Base-by-base conservation (phyloP, 2,329 filamentous ascomycete species). In the Herpotrichia juniperi region DNA sequence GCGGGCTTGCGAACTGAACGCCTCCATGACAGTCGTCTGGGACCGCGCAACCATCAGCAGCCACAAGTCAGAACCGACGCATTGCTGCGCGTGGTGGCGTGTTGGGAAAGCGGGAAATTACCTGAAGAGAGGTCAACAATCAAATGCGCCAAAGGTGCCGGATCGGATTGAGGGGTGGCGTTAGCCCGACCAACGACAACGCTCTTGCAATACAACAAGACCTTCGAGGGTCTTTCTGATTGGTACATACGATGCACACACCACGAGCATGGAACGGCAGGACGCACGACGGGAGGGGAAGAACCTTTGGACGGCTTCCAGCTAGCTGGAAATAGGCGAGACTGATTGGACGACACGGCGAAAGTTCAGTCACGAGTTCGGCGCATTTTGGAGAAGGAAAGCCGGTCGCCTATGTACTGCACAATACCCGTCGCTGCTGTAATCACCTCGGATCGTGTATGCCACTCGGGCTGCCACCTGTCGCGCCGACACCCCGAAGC, bases 251-350 rank as follows among this genome's bases (percentile, higher is more conserved):
- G 44, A 35, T 46, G 25, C 48, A 45, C 40, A 47, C 42, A 22
- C 51, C 54, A 54, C 51, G 54, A 53, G 51, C 43, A 46, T 51
- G 54, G 51, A 43, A 53, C 46, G 34, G 30, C 35, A 48, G 28
- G 54, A 17, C 30, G 24, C 11, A 46, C 46, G 30, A 45, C 26
- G 30, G 49, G 21, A 25, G 37, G 42, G 42, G 44, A 12, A 14
- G 19, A 37, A 37, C 34, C 34, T 24, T 24, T 16, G 28, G 43
- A 32, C 30, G 21, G 43, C 43, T 32, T 34, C 24, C 31, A 39
- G 42, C 43, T 40, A 51, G 25, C n/a, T 21, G 34, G 26, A 19
- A 24, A 17, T 25, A 25, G 26, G 39, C 39, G 40, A 16, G 40
- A 5, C 5, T 28, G 14, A 30, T 16, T 21, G 40, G 24, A 35